phyloP scores from a whole-genome alignment of 2,329 filamentous ascomycete genomes.

The Aaosphaeria pasadenensis region DNA sequence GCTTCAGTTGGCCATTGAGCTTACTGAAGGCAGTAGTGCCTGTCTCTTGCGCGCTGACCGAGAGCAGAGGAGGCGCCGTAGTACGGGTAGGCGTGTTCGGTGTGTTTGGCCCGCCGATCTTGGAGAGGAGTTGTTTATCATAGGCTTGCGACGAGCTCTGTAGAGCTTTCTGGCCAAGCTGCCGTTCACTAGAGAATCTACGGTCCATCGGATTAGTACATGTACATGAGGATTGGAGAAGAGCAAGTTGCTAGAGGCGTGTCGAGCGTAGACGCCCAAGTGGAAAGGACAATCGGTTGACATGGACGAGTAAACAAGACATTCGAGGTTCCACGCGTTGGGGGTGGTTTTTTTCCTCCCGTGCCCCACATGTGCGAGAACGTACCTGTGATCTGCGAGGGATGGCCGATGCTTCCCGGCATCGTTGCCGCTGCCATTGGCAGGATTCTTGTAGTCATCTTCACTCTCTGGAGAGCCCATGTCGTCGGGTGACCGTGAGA shows the following conservation, averaged over 20 bases:
- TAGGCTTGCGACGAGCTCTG: conserved; percentile 60
- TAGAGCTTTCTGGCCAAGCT: conserved; percentile 57
- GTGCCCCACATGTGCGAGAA: background rate
- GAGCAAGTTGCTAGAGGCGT: background rate
- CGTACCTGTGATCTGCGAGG: conserved; percentile 44
- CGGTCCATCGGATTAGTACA: conserved; percentile 1
- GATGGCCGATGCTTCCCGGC: conserved; percentile 30
- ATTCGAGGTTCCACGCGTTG: no score
- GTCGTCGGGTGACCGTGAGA: conserved; percentile 34
- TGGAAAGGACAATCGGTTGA: no score
- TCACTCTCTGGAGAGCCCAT: conserved; percentile 32
- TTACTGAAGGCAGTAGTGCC: conserved; percentile 37
- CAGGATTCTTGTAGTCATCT: conserved; percentile 5
- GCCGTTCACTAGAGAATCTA: conserved; percentile 59
- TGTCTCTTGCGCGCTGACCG: conserved; percentile 30
- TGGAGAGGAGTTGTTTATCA: conserved; percentile 60
- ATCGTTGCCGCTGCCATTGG: conserved; percentile 36
- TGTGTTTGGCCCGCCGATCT: conserved; percentile 59
- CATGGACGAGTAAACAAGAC: no score
- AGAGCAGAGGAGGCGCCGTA: conserved; percentile 25
- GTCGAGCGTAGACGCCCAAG: background rate
- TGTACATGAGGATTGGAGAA: background rate
- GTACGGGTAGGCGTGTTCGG: conserved; percentile 42
- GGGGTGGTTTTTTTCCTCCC: no score
- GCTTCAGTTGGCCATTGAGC: conserved; percentile 43